Percentiles rank a stretch among this genome's conserved stretches.
Evolutionary conservation across 140 eudicot genomes (phyloP).

Genomic region (Ambrosia hybrid): DNA sequence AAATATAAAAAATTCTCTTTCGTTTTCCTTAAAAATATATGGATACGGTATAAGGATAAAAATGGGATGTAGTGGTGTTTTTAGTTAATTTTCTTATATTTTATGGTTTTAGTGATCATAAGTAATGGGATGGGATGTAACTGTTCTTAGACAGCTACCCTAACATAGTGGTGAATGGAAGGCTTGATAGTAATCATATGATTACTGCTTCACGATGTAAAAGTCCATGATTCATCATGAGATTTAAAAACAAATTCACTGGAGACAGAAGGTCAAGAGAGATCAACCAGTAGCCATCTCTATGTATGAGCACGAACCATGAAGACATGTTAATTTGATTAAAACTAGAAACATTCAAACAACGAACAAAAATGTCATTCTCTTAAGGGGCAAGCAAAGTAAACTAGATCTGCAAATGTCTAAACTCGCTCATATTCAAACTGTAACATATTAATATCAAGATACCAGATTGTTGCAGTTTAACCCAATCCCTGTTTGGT

Average conservation of each 20-base stretch:
- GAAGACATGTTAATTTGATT: background rate
- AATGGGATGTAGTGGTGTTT: too few relatives aligned
- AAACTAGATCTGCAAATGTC: background rate
- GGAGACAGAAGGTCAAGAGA: background rate
- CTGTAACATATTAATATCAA: background rate
- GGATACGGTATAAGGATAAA: too few relatives aligned
- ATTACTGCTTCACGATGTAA: background rate
- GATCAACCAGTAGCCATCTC: background rate
- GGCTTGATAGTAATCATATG: background rate
- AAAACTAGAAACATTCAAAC: background rate
- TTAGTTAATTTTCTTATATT: too few relatives aligned
- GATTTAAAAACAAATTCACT: background rate
- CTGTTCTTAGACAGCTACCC: background rate
- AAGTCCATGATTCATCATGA: background rate
- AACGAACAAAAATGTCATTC: background rate
- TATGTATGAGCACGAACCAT: background rate
- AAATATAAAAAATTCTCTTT: too few relatives aligned
- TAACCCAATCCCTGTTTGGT: background rate
- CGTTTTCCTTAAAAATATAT: too few relatives aligned
- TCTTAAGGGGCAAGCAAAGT: background rate
- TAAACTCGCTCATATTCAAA: background rate
- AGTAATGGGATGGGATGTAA: too few relatives aligned
- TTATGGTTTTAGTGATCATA: too few relatives aligned
- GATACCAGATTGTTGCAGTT: background rate
- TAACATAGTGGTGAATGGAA: background rate